Base-by-base conservation (phyloP, 768 basidiomycete species). In the Tulasnella sp. region DNA sequence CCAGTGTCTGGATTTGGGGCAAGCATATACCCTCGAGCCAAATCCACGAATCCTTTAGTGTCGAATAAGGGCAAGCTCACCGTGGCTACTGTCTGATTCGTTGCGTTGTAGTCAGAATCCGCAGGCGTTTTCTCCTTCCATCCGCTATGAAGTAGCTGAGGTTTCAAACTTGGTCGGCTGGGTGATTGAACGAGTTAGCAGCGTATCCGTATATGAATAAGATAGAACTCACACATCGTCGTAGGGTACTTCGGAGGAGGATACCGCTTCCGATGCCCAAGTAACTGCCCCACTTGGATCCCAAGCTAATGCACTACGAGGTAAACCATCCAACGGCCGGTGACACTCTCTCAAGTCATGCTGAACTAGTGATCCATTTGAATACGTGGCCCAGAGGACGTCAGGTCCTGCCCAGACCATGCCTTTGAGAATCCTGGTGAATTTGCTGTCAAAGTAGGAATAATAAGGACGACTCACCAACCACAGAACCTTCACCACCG, bases 281-380 rank as follows among this genome's bases (percentile, higher is more conserved):
- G 91, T 86, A 68, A 96, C 83, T 2, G 90, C 87, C 3, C 93
- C 92, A 18, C 85, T 79, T 2, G 88, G 88, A 39, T 91, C 90
- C 93, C 94, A 96, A 1, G 92, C 87, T 19, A 89, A 82, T 2
- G 92, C 88, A 1, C 88, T 87, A 9, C 93, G 89, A 21, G 92
- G 88, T 38, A 96, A 86, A 0, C 90, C 87, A 81, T 94, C 92
- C 9, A 94, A 84, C 0, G 93, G 92, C 71, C 88, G 90, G 78
- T 88, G 87, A 14, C 88, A 88, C 62, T 91, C 87, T 27, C 93
- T 88, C 38, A 95, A 84, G 82, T 96, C 95, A 36, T 94, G 86
- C 84, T 95, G 94, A 3, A 92, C 90, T 84, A 96, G 94, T 3
- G 90, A 88, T 24, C 94, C 94, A 38, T 91, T 94, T 1, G 88